These are phyloP conservation scores for Talaromyces piceae DNA, from an alignment of 2,329 filamentous ascomycete species.

Conservation along the genomic window DNA sequence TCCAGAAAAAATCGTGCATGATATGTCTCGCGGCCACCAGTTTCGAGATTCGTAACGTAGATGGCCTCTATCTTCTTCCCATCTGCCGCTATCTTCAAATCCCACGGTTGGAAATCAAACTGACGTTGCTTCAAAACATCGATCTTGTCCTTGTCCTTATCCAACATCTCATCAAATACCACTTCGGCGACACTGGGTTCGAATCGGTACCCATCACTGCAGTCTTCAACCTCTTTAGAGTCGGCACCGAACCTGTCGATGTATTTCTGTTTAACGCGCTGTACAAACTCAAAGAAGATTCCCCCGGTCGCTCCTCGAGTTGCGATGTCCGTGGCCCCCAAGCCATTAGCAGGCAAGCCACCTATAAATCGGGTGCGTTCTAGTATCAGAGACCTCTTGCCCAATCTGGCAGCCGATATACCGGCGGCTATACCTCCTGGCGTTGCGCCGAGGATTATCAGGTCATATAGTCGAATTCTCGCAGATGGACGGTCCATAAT, in stretches of 20 bases:
- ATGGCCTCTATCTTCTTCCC: not conserved
- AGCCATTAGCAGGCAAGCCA: not conserved
- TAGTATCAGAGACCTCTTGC: not conserved
- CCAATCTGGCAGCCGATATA: not conserved
- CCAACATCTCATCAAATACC: not conserved
- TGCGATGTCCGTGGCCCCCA: not conserved
- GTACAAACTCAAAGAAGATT: not conserved
- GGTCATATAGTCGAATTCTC: not conserved
- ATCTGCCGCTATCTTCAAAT: not conserved
- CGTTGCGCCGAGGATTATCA: not conserved
- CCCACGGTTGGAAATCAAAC: not conserved
- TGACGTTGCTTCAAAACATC: not conserved
- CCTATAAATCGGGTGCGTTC: constrained; percentile 1
- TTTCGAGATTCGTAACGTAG: not conserved
- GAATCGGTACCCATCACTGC: constrained; percentile 1
- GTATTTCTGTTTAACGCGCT: not conserved
- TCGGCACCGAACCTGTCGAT: not conserved
- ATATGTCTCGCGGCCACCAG: not conserved
- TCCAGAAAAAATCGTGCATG: not conserved
- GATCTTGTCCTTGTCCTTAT: not conserved
- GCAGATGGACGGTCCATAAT: not conserved
- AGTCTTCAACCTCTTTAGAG: constrained; percentile 1
- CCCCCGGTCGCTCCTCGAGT: not conserved
- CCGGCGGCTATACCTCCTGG: not conserved
- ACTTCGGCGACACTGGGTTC: not conserved